phyloP scores from a whole-genome alignment of 1,284 basidiomycete species.

The Omphalotus olearius region DNA sequence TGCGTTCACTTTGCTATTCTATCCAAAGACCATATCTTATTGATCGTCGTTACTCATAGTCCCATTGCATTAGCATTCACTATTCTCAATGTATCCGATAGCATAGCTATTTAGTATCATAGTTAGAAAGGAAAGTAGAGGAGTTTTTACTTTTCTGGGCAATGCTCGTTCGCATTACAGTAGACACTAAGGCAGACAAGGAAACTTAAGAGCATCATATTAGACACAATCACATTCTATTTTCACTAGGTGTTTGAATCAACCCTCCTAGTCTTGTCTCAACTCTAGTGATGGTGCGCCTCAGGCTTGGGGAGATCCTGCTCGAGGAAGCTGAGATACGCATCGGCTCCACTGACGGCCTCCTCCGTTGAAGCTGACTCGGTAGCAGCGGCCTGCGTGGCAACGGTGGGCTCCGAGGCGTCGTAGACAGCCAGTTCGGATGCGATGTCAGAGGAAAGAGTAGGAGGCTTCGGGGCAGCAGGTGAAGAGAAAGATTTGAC shows the following conservation, averaged over 20 bases:
- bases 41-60: neutral
- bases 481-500: slow-evolving; percentile 77
- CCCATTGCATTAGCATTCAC: slow-evolving; percentile 2
- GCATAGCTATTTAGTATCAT: neutral
- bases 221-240: neutral
- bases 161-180: too few species aligned
- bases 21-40: slow-evolving; percentile 9
- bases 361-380: slow-evolving; percentile 19
- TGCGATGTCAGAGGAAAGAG: slow-evolving; percentile 75
- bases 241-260: slow-evolving; percentile 6
- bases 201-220: too few species aligned
- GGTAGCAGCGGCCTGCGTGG: slow-evolving; percentile 21
- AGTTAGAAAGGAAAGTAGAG: neutral
- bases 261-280: slow-evolving; percentile 13
- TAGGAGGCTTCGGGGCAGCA: slow-evolving; percentile 61
- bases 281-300: slow-evolving; percentile 35
- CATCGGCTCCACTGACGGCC: slow-evolving; percentile 32
- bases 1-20: neutral
- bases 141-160: neutral
- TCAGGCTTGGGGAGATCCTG: slow-evolving; percentile 39
- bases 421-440: slow-evolving; percentile 82
- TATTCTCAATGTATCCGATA: slow-evolving; percentile 3
- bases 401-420: slow-evolving; percentile 64
- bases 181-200: too few species aligned
- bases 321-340: slow-evolving; percentile 42